Base-by-base conservation (phyloP, 805 yeast species). In the Wickerhamiella allomyrinae region DNA sequence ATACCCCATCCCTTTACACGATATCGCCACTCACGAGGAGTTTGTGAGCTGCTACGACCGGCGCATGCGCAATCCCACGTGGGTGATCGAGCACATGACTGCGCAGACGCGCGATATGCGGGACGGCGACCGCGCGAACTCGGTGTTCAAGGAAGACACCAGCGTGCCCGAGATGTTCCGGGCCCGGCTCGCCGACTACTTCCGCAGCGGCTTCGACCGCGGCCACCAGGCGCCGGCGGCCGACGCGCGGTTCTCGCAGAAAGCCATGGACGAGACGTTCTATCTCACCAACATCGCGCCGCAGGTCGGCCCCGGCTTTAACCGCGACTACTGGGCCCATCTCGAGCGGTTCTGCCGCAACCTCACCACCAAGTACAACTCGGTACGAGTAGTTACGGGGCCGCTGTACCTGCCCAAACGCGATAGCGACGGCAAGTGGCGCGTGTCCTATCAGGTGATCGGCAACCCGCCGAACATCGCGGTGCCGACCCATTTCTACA, bases 141-240 rank as follows among this genome's bases (percentile, higher is more conserved):
- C 94, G 2, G 70, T 80, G 3, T 91, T 91, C 66, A 76, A 67
- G 54, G 98, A 91, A 66, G 96, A 91, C 58, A 93, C 82, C 57
- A 53, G 57, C 10, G 73, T 91, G 33, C 98, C 98, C 0, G 60
- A 61, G 22, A 70, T 66, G 53, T 91, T 85, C 59, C 70, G 96
- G 50, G 89, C 79, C 2, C 67, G 71, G 41, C 66, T 91, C 43
- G 70, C 77, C 46, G 97, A 91, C 61, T 91, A 81, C 59, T 91
- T 89, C 68, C 72, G 97, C 52, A 78, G 91, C 24, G 98, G 98
- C 1, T 91, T 84, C 61, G 98, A 91, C 60, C 67, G 97, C 49
- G 98, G 98, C 5, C 98, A 91, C 61, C 85, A 83, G 54, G 96
- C 95, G 0, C 96, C 98, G 3, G 98, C 98, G 5, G 97, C 97